Percentiles rank a stretch among this genome's conserved stretches.
These are phyloP conservation scores for Vinca minor DNA, from an alignment of 257 asterid species.

Conservation along the genomic window DNA sequence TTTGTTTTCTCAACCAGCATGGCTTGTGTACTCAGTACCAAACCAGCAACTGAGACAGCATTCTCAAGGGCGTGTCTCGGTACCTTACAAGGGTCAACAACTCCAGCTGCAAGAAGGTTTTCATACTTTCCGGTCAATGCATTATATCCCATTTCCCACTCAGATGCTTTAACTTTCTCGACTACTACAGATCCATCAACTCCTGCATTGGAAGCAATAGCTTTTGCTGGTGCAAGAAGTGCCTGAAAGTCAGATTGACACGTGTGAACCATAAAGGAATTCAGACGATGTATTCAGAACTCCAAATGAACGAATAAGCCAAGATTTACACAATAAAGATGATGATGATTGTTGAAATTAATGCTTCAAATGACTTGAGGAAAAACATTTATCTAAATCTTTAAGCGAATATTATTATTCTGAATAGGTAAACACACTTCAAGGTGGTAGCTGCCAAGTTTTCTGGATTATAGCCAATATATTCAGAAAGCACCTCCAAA, in stretches of 20 bases:
- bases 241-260: constrained; percentile 52
- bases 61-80: constrained; percentile 76
- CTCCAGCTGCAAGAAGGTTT: constrained; percentile 77
- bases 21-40: constrained; percentile 84
- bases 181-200: constrained; percentile 72
- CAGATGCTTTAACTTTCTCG: constrained; percentile 46
- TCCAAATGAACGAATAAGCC: constrained; percentile 1
- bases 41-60: constrained; percentile 86
- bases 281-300: constrained; percentile 6
- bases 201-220: constrained; percentile 85
- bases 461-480: neutral
- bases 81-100: constrained; percentile 75
- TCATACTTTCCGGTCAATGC: constrained; percentile 73
- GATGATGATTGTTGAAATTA: neutral
- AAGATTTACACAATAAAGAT: neutral
- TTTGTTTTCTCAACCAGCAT: constrained; percentile 65
- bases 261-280: neutral
- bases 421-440: neutral
- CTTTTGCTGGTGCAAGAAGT: constrained; percentile 80
- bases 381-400: too few relatives aligned
- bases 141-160: constrained; percentile 57
- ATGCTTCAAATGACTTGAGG: neutral
- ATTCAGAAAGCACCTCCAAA: neutral
- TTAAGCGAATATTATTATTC: neutral
- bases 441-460: neutral